These are phyloP conservation scores for Colletotrichum magnum DNA, from an alignment of 2,329 filamentous ascomycete species.

Conservation along the genomic window DNA sequence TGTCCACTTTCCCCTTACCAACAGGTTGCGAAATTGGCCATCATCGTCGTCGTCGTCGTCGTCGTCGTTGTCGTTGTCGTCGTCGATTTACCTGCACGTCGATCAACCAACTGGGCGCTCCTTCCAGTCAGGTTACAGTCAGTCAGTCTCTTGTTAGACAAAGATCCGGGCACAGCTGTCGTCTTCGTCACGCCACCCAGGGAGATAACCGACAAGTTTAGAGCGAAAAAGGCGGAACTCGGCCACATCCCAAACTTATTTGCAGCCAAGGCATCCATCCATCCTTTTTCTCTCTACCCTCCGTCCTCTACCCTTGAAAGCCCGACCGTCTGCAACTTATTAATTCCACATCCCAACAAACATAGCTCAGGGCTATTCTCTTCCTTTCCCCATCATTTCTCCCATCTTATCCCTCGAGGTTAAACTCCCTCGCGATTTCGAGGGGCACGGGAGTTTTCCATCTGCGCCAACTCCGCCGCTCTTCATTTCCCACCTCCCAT, in stretches of 20 bases:
- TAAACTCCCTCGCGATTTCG: slow-evolving; percentile 7
- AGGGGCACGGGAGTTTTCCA: slow-evolving; percentile 10
- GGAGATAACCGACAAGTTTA: slow-evolving; percentile 40
- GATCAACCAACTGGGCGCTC: slow-evolving; percentile 3
- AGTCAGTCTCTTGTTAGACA: slow-evolving; percentile 15
- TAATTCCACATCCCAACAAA: slow-evolving; percentile 24
- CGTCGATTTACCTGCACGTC: slow-evolving; percentile 12
- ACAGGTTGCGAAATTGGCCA: not conserved
- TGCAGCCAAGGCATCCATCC: slow-evolving; percentile 37
- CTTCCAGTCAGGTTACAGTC: slow-evolving; percentile 1
- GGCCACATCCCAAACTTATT: slow-evolving; percentile 37
- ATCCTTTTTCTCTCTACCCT: slow-evolving; percentile 23
- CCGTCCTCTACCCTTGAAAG: slow-evolving; percentile 18
- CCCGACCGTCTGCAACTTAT: slow-evolving; percentile 34
- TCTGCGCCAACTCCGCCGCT: slow-evolving; percentile 36
- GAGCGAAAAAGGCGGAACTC: slow-evolving; percentile 41
- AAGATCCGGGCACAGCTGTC: slow-evolving; percentile 27
- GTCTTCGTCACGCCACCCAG: slow-evolving; percentile 36
- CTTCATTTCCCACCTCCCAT: slow-evolving; percentile 38
- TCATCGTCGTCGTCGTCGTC: slow-evolving; percentile 1
- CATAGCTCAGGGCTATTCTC: not conserved
- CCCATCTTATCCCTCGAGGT: not conserved
- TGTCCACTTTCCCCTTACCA: slow-evolving; percentile 4
- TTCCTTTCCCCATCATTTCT: slow-evolving; percentile 6
- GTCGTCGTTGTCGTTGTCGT: not conserved